Evolutionary conservation across 352 stramenopile species (phyloP).

Genomic region (Pseudoperonospora humuli): DNA sequence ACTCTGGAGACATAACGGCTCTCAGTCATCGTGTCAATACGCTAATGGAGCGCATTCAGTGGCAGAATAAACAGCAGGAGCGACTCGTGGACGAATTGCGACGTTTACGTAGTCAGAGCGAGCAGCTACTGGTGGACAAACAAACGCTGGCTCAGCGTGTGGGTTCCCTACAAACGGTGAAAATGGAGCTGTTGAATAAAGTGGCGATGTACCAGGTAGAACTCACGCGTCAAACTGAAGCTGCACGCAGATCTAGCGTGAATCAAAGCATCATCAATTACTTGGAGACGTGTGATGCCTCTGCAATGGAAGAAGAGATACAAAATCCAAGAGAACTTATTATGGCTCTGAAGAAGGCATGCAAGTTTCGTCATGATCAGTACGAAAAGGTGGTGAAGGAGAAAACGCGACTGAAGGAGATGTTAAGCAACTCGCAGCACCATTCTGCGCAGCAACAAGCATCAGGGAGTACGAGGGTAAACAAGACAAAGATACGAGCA

Average conservation of each 20-base stretch:
- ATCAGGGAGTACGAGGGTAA: constrained; percentile 1
- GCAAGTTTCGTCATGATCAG: constrained; percentile 74
- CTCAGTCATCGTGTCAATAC: constrained; percentile 46
- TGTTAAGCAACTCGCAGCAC: constrained; percentile 38
- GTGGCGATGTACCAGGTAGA: constrained; percentile 75
- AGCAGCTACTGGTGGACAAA: constrained; percentile 57
- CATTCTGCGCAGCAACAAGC: constrained; percentile 9
- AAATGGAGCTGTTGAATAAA: constrained; percentile 55
- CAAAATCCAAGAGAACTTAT: constrained; percentile 73
- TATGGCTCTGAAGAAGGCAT: constrained; percentile 73
- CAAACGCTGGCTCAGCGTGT: constrained; percentile 51
- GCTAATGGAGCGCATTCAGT: constrained; percentile 65
- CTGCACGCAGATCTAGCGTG: constrained; percentile 32
- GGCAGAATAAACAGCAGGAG: constrained; percentile 74
- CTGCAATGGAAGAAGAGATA: constrained; percentile 64
- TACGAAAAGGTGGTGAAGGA: constrained; percentile 79
- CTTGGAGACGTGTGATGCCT: constrained; percentile 60
- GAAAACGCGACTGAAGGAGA: constrained; percentile 60
- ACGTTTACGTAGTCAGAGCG: constrained; percentile 49
- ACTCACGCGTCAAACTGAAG: constrained; percentile 52
- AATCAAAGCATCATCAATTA: constrained; percentile 75
- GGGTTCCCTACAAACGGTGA: constrained; percentile 32
- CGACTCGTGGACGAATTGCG: constrained; percentile 46
- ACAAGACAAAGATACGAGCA: constrained; percentile 26
- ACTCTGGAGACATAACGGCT: constrained; percentile 23